phyloP scores from a whole-genome alignment of 108 stramenopile species.

The Skeletonema grethae region DNA sequence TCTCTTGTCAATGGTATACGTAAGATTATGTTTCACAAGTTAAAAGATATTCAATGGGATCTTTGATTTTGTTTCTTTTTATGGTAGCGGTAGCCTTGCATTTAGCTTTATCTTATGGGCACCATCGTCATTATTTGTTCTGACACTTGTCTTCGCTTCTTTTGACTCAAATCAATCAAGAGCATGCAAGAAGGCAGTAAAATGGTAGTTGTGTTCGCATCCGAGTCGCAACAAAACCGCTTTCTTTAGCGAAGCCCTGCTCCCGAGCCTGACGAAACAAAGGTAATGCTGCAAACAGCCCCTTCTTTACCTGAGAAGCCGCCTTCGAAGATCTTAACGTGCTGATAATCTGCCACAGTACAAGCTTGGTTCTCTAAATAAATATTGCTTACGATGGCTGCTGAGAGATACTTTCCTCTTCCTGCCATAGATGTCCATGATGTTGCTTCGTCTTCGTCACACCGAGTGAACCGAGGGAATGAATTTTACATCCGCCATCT shows the following conservation, averaged over 20 bases:
- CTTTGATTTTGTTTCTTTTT: not conserved
- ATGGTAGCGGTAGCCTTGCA: not conserved
- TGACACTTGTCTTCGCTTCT: not conserved
- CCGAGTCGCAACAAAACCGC: too few species aligned
- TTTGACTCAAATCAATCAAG: too few species aligned
- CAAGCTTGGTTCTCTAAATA: too few species aligned
- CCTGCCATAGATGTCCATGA: too few species aligned
- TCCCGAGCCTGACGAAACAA: too few species aligned
- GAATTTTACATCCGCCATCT: conserved; percentile 11
- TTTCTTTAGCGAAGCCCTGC: too few species aligned
- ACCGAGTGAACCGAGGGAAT: conserved; percentile 3
- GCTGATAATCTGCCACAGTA: too few species aligned
- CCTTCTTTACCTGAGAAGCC: too few species aligned
- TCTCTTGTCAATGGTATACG: not conserved
- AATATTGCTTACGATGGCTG: not conserved
- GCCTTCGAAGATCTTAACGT: too few species aligned
- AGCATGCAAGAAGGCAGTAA: too few species aligned
- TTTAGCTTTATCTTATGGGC: not conserved
- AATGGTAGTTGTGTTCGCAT: too few species aligned
- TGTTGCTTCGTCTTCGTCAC: not conserved
- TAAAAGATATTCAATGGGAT: not conserved
- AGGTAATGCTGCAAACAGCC: too few species aligned
- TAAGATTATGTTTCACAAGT: not conserved
- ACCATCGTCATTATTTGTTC: not conserved
- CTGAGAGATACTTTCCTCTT: not conserved